Conservation (phyloP, 2,329 filamentous ascomycete genomes). For the Colletotrichum plurivorum region DNA sequence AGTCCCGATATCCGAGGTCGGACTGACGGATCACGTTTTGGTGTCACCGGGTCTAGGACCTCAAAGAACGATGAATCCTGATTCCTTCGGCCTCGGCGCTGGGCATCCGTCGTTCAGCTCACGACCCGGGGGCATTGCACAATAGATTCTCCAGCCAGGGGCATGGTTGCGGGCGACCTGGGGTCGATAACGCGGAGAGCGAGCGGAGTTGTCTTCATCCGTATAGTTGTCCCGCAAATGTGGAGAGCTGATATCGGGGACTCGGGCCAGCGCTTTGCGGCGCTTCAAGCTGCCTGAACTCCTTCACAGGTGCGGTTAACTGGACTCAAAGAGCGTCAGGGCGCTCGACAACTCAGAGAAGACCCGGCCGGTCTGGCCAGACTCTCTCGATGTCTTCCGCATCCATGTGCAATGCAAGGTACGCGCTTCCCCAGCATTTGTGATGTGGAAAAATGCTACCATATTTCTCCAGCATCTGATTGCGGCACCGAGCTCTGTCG, state of each 20-base stretch:
- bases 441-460: conserved; percentile 26
- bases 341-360: conserved; percentile 1
- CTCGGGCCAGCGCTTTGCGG: conserved; percentile 34
- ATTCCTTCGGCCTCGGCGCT: conserved; percentile 5
- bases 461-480: conserved; percentile 12
- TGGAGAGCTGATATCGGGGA: conserved; percentile 29
- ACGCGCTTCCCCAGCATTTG: conserved; percentile 35
- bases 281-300: conserved; percentile 33
- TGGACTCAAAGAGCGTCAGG: conserved; percentile 1
- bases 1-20: conserved; percentile 27
- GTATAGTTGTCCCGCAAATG: conserved; percentile 9
- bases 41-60: neutral
- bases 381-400: neutral
- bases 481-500: conserved; percentile 26
- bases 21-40: conserved; percentile 10
- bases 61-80: conserved; percentile 12
- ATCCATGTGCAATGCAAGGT: conserved; percentile 36
- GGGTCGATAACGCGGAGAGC: conserved; percentile 27
- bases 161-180: conserved; percentile 7
- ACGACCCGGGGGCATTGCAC: conserved; percentile 14
- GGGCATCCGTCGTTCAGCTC: conserved; percentile 18
- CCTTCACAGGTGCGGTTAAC: conserved; percentile 35
- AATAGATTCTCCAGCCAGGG: conserved; percentile 10
- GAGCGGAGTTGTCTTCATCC: conserved; percentile 33
- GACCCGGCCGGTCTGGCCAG: conserved; percentile 22